A percentile compares a stretch with the other conserved stretches of the same genome.
These are phyloP conservation scores for Yamadazyma buinensis DNA, from an alignment of 1,139 yeast genomes.

Conservation along the genomic window DNA sequence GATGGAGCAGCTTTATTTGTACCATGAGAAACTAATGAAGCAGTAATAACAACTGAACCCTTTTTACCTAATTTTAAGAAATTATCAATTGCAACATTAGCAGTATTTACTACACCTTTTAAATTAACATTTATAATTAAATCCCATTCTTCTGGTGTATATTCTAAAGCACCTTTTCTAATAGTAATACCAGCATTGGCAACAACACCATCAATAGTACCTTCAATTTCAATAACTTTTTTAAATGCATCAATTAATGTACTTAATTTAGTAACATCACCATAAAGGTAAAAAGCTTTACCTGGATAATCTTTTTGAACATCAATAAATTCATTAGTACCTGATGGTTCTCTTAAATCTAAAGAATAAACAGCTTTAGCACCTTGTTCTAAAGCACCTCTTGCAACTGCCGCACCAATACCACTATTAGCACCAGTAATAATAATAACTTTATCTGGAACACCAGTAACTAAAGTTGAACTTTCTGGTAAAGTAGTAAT, in stretches of 20 bases:
- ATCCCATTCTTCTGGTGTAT: slow-evolving; percentile 45
- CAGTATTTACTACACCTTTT: slow-evolving; percentile 55
- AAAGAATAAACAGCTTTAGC: slow-evolving; percentile 10
- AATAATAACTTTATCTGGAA: slow-evolving; percentile 21
- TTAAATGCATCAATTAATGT: slow-evolving; percentile 45
- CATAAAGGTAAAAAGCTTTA: slow-evolving; percentile 8
- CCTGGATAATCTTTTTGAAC: slow-evolving; percentile 9
- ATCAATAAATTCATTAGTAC: slow-evolving; percentile 8
- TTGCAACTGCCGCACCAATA: slow-evolving; percentile 72
- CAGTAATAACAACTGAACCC: slow-evolving; percentile 56
- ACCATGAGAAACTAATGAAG: slow-evolving; percentile 55
- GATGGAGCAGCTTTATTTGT: slow-evolving; percentile 47
- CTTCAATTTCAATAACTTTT: slow-evolving; percentile 59
- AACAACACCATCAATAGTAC: slow-evolving; percentile 69
- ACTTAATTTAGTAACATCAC: slow-evolving; percentile 10
- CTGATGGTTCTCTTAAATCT: slow-evolving; percentile 10
- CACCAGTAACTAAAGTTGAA: slow-evolving; percentile 7
- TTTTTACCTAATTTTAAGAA: slow-evolving; percentile 27
- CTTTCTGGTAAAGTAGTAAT: slow-evolving; percentile 10
- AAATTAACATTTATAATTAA: slow-evolving; percentile 48
- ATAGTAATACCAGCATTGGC: slow-evolving; percentile 88
- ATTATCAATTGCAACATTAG: slow-evolving; percentile 35
- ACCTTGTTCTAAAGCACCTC: slow-evolving; percentile 10
- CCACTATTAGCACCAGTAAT: slow-evolving; percentile 36
- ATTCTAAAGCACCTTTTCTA: slow-evolving; percentile 60